phyloP scores from a whole-genome alignment of 805 yeast species.

The Ogataea neopini region DNA sequence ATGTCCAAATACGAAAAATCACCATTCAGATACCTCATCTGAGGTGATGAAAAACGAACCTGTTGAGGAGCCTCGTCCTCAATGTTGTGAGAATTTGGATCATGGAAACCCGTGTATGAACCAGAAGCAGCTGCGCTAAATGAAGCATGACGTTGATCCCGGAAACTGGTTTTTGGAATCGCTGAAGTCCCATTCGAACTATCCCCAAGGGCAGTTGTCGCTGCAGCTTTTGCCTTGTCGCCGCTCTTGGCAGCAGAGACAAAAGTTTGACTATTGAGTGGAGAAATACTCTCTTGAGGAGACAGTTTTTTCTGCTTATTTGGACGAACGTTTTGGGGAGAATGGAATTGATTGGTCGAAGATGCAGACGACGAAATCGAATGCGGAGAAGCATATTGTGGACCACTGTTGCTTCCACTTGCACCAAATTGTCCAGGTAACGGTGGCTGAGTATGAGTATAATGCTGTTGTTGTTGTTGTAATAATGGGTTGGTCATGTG shows the following conservation, averaged over 20 bases:
- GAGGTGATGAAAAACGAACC: conserved; percentile 84
- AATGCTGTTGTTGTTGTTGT: background rate
- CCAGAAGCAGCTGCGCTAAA: conserved; percentile 63
- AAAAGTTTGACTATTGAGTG: conserved; percentile 14
- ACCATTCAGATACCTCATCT: conserved; percentile 37
- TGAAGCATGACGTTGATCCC: conserved; percentile 52
- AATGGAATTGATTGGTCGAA: conserved; percentile 18
- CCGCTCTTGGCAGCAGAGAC: background rate
- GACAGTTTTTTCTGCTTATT: conserved; percentile 14
- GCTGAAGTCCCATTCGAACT: conserved; percentile 1
- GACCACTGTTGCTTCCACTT: background rate
- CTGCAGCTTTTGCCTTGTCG: background rate
- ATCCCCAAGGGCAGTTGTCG: background rate
- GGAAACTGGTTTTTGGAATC: conserved; percentile 18
- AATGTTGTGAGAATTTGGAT: conserved; percentile 12
- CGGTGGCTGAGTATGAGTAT: conserved; percentile 3
- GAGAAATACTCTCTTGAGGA: conserved; percentile 18
- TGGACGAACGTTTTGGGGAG: conserved; percentile 19
- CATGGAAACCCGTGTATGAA: conserved; percentile 51
- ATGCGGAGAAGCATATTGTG: conserved; percentile 22
- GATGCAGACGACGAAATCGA: conserved; percentile 19
- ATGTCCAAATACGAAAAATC: conserved; percentile 37
- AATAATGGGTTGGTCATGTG: background rate
- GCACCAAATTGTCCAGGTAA: no score
- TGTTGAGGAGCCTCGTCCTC: conserved; percentile 57